Percentiles rank a stretch among this genome's conserved stretches.
Conservation (phyloP, 1,284 basidiomycete genomes). For the Psilocybe mexicana region DNA sequence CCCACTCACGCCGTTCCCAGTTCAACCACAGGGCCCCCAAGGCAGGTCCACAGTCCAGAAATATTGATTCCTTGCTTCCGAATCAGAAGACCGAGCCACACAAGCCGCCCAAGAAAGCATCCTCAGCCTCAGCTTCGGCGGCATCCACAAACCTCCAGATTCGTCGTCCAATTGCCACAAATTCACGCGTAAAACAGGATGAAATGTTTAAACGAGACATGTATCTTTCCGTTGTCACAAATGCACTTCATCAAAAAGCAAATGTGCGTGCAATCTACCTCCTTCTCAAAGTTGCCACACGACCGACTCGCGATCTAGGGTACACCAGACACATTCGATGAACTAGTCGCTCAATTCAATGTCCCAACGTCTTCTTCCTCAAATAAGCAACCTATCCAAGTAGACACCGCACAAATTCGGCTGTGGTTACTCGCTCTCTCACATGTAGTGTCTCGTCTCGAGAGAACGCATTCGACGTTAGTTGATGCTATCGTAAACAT, state of each 20-base stretch:
- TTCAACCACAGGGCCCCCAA: constrained; percentile 72
- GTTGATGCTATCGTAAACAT: constrained; percentile 87
- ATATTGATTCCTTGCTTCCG: constrained; percentile 40
- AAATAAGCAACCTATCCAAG: constrained; percentile 34
- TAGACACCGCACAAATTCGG: constrained; percentile 54
- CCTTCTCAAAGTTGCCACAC: constrained; percentile 12
- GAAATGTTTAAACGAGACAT: constrained; percentile 78
- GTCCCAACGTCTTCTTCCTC: constrained; percentile 42
- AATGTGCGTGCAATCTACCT: constrained; percentile 44
- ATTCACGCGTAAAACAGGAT: constrained; percentile 74
- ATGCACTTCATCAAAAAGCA: constrained; percentile 76
- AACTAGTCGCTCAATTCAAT: constrained; percentile 73
- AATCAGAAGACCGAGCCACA: constrained; percentile 18
- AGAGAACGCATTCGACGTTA: constrained; percentile 79
- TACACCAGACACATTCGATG: constrained; percentile 63
- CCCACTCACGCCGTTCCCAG: constrained; percentile 70
- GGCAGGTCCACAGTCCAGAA: constrained; percentile 55
- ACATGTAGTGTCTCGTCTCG: constrained; percentile 79
- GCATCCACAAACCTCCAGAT: constrained; percentile 36
- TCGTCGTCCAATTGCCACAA: constrained; percentile 69
- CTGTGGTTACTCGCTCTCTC: constrained; percentile 76
- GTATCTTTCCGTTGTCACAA: constrained; percentile 83
- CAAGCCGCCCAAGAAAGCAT: constrained; percentile 23
- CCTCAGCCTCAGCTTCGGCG: constrained; percentile 26
- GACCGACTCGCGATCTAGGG: constrained; percentile 45